Conservation (phyloP, 2,329 filamentous ascomycete species). For the Calonectria honghensis region DNA sequence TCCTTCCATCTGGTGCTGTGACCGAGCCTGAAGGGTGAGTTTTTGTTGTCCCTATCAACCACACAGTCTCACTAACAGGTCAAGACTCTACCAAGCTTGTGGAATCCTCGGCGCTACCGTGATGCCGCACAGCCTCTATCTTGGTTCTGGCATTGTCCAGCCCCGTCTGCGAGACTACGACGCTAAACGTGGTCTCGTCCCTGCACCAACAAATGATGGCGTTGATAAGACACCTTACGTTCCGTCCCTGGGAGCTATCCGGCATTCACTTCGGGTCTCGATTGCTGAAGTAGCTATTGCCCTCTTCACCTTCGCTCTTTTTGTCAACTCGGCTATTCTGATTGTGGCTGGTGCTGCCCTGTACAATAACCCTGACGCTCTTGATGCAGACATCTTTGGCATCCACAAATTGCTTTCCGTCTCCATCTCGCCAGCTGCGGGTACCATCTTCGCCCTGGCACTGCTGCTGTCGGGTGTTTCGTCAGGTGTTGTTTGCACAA, state of each 20-base stretch:
- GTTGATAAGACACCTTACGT: conserved; percentile 76
- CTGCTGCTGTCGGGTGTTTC: conserved; percentile 87
- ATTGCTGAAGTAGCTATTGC: conserved; percentile 82
- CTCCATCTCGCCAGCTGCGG: conserved; percentile 83
- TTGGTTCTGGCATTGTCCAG: conserved; percentile 82
- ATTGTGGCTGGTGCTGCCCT: conserved; percentile 88
- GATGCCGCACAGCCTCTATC: conserved; percentile 81
- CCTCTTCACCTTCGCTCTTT: conserved; percentile 88
- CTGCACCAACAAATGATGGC: conserved; percentile 55
- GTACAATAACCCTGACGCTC: conserved; percentile 76
- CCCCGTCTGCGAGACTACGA: conserved; percentile 80
- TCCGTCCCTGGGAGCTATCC: conserved; percentile 83
- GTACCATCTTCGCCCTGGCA: conserved; percentile 89
- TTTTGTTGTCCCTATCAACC: not conserved
- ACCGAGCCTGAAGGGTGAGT: conserved; percentile 73
- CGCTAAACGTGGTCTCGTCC: conserved; percentile 72
- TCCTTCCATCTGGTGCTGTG: conserved; percentile 77
- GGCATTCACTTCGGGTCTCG: conserved; percentile 83
- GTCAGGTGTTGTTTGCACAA: conserved; percentile 91
- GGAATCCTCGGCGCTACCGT: conserved; percentile 86
- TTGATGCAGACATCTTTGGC: conserved; percentile 85
- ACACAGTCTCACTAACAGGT: not conserved
- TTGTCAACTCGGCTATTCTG: conserved; percentile 88
- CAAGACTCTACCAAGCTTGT: conserved; percentile 78
- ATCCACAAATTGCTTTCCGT: conserved; percentile 84